Conservation (phyloP, 257 asterid species). For the Gentiana dahurica region DNA sequence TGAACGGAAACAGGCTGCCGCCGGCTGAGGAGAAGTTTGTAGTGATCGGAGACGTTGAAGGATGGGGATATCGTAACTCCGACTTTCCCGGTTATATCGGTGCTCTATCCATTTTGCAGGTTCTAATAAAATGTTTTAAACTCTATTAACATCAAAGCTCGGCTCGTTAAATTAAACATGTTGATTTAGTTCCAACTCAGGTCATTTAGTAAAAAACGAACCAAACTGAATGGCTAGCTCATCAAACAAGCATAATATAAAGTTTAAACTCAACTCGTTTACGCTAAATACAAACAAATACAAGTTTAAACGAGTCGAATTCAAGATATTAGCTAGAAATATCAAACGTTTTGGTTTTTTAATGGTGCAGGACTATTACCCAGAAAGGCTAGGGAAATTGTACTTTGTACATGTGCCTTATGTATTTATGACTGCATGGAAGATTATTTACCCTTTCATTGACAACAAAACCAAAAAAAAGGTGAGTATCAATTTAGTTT, state of each 20-base stretch:
- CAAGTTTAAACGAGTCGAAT: not conserved
- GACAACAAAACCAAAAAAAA: constrained; percentile 66
- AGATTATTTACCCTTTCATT: constrained; percentile 58
- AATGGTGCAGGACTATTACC: constrained; percentile 53
- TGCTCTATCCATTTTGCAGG: constrained; percentile 58
- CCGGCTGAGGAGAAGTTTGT: constrained; percentile 62
- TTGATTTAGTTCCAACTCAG: not conserved
- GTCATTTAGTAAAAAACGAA: too few relatives aligned
- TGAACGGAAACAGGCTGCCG: constrained; percentile 29
- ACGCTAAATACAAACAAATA: not conserved
- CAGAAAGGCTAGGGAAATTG: constrained; percentile 71
- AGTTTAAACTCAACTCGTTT: not conserved
- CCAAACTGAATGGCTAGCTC: too few relatives aligned
- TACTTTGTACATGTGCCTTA: constrained; percentile 48
- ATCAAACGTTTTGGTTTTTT: not conserved
- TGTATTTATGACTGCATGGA: constrained; percentile 59
- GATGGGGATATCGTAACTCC: constrained; percentile 60
- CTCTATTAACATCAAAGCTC: too few relatives aligned
- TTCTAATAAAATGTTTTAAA: not conserved
- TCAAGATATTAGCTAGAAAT: not conserved
- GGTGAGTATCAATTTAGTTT: constrained; percentile 20
- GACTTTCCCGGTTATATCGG: constrained; percentile 60
- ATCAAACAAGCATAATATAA: not conserved
- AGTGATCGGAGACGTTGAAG: constrained; percentile 64
- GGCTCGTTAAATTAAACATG: too few relatives aligned